phyloP scores from a whole-genome alignment of 2,329 filamentous ascomycete species.

The Alternaria triticina region DNA sequence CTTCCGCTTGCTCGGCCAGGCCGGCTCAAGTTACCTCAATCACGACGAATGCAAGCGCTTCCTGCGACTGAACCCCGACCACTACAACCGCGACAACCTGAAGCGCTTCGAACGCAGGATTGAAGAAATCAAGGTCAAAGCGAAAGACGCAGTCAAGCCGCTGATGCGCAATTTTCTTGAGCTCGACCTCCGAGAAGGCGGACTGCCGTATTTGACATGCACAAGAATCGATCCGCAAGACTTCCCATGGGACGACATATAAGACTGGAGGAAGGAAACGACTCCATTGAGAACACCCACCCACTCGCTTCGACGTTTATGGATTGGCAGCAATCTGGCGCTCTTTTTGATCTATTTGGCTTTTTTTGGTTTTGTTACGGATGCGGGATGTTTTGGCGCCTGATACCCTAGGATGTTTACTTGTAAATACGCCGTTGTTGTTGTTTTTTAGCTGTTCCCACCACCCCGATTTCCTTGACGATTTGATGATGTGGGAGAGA shows the following conservation, averaged over 20 bases:
- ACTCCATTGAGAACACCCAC: background rate
- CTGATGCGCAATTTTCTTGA: constrained; percentile 86
- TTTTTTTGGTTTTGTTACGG: background rate
- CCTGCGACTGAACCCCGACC: constrained; percentile 78
- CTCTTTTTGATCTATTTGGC: constrained; percentile 8
- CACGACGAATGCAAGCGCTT: constrained; percentile 93
- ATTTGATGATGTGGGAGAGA: constrained; percentile 1
- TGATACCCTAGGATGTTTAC: constrained; percentile 21
- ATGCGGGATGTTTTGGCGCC: constrained; percentile 12
- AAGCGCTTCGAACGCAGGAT: constrained; percentile 84
- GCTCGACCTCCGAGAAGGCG: constrained; percentile 69
- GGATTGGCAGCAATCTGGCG: constrained; percentile 4
- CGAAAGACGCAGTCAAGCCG: constrained; percentile 80
- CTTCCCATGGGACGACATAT: constrained; percentile 63
- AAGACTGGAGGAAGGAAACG: background rate
- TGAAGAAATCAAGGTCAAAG: constrained; percentile 86
- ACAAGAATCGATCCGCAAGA: constrained; percentile 67
- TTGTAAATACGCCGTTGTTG: background rate
- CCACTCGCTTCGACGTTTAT: background rate
- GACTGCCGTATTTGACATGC: constrained; percentile 69
- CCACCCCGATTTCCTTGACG: background rate
- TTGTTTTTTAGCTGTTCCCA: background rate
- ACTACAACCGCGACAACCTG: constrained; percentile 87
- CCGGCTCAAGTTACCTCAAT: constrained; percentile 69
- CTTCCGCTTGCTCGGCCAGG: constrained; percentile 76